Evolutionary conservation across 345 rosid species (phyloP), one percentile per base, ranked within the genome.

Genomic region (Triadica sebifera): DNA sequence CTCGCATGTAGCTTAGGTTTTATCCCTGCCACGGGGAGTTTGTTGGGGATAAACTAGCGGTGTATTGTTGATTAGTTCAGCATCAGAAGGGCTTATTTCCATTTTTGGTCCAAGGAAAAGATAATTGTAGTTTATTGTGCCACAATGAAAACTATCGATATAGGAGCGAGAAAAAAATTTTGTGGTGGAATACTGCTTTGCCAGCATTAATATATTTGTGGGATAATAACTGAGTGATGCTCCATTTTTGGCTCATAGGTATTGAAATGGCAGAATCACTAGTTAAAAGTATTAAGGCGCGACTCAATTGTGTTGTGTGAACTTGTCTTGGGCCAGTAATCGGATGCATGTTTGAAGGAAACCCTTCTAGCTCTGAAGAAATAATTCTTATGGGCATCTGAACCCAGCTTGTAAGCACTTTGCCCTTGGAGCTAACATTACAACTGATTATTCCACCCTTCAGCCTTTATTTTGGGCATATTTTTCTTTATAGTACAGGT

Each of bases 51-150:
- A n/a, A 19, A 47, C 78, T 25, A 12, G 63, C 47, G 3, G 15
- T 46, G 47, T 52, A 29, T 51, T 37, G 38, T 60, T n/a, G n/a
- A n/a, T n/a, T n/a, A n/a, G 78, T 57, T 65, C 25, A 56, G 56
- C 37, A 43, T 72, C 72, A 65, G 64, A 45, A 50, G 34, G 71
- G 70, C 65, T 47, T 34, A 59, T 59, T 75, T 69, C 50, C 65
- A 60, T 55, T 69, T n/a, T 58, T 72, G 75, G 66, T 68, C 72
- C 78, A 71, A 46, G 82, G 69, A 61, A 51, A 51, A 64, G 74
- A 74, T 62, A 47, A 56, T 67, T 56, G 11, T 65, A 57, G 46
- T 43, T 67, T 73, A 24, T 25, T 57, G 34, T 76, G 77, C 67
- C 65, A 51, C 52, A 78, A 64, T 49, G 79, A 68, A 75, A 76